Conservation (phyloP, 1,284 basidiomycete species). For the Naganishia albida region DNA sequence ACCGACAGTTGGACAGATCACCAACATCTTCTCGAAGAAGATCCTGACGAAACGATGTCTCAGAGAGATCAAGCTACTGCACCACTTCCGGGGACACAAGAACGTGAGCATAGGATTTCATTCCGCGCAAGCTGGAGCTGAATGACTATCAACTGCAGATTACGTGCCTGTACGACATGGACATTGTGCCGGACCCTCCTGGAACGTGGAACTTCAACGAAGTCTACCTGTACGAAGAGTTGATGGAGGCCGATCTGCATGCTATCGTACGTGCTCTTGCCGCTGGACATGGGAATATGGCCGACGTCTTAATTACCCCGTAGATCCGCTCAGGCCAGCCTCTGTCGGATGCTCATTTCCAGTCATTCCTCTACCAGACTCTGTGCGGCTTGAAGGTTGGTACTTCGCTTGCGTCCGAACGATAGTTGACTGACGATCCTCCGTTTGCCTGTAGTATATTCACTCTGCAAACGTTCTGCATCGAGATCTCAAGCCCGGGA, state of each 20-base stretch:
- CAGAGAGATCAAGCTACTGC: conserved; percentile 87
- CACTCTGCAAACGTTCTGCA: conserved; percentile 98
- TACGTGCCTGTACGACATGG: conserved; percentile 86
- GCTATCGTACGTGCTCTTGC: conserved; percentile 71
- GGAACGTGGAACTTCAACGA: conserved; percentile 84
- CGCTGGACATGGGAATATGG: conserved; percentile 27
- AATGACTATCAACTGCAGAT: conserved; percentile 9
- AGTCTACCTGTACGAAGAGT: conserved; percentile 93
- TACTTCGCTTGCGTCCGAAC: background rate
- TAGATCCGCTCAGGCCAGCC: conserved; percentile 97
- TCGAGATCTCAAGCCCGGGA: conserved; percentile 92
- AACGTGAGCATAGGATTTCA: conserved; percentile 62
- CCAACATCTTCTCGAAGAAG: conserved; percentile 91
- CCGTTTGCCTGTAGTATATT: conserved; percentile 68
- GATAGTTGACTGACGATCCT: conserved; percentile 19
- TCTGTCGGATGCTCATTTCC: conserved; percentile 97
- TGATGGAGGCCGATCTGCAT: conserved; percentile 99
- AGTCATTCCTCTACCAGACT: conserved; percentile 98
- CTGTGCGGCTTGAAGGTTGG: conserved; percentile 82
- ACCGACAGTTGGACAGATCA: no score
- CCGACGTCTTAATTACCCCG: background rate
- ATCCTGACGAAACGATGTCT: conserved; percentile 94
- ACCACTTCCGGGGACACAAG: conserved; percentile 96
- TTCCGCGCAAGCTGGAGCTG: background rate
- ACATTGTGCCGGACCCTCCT: conserved; percentile 82